phyloP scores from a whole-genome alignment of 75 land plant genomes.

The Pinus taeda region DNA sequence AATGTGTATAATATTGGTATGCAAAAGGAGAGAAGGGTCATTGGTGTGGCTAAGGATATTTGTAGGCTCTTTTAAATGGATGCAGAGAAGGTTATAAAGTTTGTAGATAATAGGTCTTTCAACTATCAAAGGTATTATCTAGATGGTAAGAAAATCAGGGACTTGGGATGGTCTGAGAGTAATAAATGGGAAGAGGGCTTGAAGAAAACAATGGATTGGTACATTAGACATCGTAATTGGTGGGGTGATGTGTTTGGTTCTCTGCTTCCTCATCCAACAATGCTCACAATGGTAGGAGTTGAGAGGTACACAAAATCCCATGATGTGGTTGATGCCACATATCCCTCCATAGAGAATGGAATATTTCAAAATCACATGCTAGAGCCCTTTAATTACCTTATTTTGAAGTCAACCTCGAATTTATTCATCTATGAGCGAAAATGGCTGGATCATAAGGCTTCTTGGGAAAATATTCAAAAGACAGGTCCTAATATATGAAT shows the following conservation, averaged over 20 bases:
- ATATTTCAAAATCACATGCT: background rate
- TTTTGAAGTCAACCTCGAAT: slow-evolving; percentile 14
- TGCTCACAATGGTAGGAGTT: slow-evolving; percentile 53
- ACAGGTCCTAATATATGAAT: slow-evolving; percentile 43
- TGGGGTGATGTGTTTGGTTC: slow-evolving; percentile 85
- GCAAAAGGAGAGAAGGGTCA: slow-evolving; percentile 65
- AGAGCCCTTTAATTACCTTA: background rate
- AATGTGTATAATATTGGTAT: slow-evolving; percentile 78
- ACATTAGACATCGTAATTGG: slow-evolving; percentile 48
- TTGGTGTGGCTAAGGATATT: slow-evolving; percentile 72
- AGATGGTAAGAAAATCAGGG: slow-evolving; percentile 58
- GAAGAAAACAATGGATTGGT: slow-evolving; percentile 72
- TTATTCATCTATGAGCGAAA: slow-evolving; percentile 61
- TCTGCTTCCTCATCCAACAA: slow-evolving; percentile 62
- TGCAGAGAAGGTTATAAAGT: slow-evolving; percentile 41
- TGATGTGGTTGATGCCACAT: background rate
- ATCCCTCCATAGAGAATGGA: background rate
- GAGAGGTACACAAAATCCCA: slow-evolving; percentile 20
- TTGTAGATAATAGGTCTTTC: slow-evolving; percentile 67
- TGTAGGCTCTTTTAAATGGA: slow-evolving; percentile 57
- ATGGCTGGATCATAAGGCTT: slow-evolving; percentile 61
- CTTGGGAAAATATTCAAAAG: slow-evolving; percentile 44
- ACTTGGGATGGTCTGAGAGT: slow-evolving; percentile 61
- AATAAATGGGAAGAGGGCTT: slow-evolving; percentile 65
- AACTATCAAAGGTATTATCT: slow-evolving; percentile 72